These are phyloP conservation scores for Wickerhamiella hasegawae DNA, from an alignment of 805 yeast species.

Conservation along the genomic window DNA sequence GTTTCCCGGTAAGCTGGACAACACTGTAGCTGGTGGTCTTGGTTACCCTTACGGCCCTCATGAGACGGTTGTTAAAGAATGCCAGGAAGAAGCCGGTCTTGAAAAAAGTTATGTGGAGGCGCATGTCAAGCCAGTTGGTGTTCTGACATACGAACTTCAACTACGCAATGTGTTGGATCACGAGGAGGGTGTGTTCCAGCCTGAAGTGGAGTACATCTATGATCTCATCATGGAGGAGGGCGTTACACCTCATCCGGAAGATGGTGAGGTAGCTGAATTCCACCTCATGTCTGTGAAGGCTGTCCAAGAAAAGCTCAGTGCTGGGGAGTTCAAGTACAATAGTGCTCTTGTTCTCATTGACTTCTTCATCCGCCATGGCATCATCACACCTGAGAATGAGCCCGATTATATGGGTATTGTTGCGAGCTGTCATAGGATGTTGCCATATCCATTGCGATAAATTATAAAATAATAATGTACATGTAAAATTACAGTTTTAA, in stretches of 20 bases:
- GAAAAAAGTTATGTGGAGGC: constrained; percentile 30
- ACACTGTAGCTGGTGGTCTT: constrained; percentile 89
- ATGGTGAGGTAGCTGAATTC: constrained; percentile 67
- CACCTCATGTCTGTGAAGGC: constrained; percentile 43
- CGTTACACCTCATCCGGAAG: constrained; percentile 40
- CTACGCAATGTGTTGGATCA: constrained; percentile 19
- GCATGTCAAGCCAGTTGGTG: constrained; percentile 40
- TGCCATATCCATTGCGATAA: constrained; percentile 47
- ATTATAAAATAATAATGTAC: not conserved
- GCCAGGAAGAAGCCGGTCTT: constrained; percentile 85
- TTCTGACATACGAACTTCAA: constrained; percentile 38
- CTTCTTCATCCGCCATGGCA: constrained; percentile 76
- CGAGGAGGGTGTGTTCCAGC: constrained; percentile 55
- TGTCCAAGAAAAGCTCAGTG: constrained; percentile 31
- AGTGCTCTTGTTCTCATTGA: constrained; percentile 70
- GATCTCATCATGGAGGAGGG: constrained; percentile 44
- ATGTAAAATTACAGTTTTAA: too few relatives aligned
- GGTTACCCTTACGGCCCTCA: constrained; percentile 61
- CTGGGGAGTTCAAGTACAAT: constrained; percentile 73
- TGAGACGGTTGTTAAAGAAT: constrained; percentile 75
- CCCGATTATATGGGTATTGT: constrained; percentile 46
- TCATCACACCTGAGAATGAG: constrained; percentile 48
- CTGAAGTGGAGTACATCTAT: constrained; percentile 72
- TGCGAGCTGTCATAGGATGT: constrained; percentile 43
- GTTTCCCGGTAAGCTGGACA: constrained; percentile 81